A percentile compares a stretch with the other conserved stretches of the same genome.
Evolutionary conservation across 1,284 basidiomycete species (phyloP).

Genomic region (Apiotrichum brassicae): DNA sequence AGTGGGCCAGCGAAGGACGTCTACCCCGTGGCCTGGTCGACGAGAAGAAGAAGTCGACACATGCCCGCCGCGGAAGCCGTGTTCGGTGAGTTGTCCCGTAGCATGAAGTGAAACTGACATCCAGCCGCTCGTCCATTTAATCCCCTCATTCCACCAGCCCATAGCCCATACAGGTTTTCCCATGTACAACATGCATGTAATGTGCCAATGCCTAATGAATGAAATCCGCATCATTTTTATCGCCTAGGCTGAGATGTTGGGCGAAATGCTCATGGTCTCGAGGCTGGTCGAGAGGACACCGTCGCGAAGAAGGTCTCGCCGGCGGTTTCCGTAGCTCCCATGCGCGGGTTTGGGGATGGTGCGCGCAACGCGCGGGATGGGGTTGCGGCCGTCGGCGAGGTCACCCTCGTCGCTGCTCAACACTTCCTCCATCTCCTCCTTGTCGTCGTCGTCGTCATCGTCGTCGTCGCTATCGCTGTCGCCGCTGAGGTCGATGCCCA

Average conservation of each 20-base stretch:
- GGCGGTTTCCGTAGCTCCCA: slow-evolving; percentile 8
- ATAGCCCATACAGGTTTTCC: no score
- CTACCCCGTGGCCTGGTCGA: slow-evolving; percentile 65
- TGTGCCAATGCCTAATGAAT: not conserved
- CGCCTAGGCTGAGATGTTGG: slow-evolving; percentile 6
- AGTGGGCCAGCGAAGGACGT: slow-evolving; percentile 73
- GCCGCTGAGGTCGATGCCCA: slow-evolving; percentile 43
- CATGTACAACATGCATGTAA: slow-evolving; percentile 3
- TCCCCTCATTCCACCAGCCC: no score
- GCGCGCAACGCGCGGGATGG: slow-evolving; percentile 7
- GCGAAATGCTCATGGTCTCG: slow-evolving; percentile 44
- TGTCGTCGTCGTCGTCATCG: slow-evolving; percentile 49
- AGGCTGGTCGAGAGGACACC: slow-evolving; percentile 33
- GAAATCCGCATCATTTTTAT: not conserved
- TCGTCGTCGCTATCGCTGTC: slow-evolving; percentile 46
- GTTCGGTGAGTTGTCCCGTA: slow-evolving; percentile 15
- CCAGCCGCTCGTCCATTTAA: slow-evolving; percentile 12
- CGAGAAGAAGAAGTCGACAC: slow-evolving; percentile 31
- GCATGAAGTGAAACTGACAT: slow-evolving; percentile 11
- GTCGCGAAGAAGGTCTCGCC: slow-evolving; percentile 19
- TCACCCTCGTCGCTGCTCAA: not conserved
- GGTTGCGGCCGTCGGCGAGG: not conserved
- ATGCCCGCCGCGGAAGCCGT: slow-evolving; percentile 31
- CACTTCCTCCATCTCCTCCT: slow-evolving; percentile 24
- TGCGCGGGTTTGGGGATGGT: not conserved